Evolutionary conservation across 108 stramenopile species (phyloP).

Genomic region (Schizochytrium sp.): DNA sequence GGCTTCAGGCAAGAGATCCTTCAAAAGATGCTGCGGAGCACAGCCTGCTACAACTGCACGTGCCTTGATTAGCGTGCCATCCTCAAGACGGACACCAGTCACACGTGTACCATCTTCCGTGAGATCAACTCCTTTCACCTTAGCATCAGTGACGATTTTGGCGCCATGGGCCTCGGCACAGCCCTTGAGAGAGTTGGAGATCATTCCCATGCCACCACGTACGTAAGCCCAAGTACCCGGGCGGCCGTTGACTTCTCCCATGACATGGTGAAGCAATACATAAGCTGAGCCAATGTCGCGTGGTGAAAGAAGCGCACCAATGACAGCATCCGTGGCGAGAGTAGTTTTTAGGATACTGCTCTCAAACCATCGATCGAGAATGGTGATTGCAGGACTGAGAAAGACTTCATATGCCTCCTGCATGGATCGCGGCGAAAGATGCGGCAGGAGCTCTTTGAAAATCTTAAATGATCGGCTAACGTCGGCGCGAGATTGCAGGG

Average conservation of each 20-base stretch:
- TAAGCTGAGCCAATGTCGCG: constrained; percentile 67
- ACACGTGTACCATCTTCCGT: neutral
- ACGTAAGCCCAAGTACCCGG: constrained; percentile 68
- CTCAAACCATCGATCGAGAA: constrained; percentile 72
- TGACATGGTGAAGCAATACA: constrained; percentile 73
- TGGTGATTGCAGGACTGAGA: constrained; percentile 63
- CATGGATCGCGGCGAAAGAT: neutral
- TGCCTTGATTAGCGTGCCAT: constrained; percentile 15
- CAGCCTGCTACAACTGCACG: constrained; percentile 39
- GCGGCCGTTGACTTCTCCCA: constrained; percentile 67
- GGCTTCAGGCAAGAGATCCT: neutral
- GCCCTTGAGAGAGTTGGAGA: constrained; percentile 62
- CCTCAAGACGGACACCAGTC: constrained; percentile 15
- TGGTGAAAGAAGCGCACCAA: constrained; percentile 66
- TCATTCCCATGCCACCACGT: constrained; percentile 69
- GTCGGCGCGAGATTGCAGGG: neutral
- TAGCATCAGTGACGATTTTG: constrained; percentile 23
- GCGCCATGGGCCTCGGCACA: constrained; percentile 62
- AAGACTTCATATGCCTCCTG: constrained; percentile 66
- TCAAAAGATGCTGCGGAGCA: constrained; percentile 62
- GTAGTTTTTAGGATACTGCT: constrained; percentile 70
- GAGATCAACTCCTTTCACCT: constrained; percentile 33
- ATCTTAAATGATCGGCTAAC: neutral
- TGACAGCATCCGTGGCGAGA: constrained; percentile 72
- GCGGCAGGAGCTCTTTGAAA: neutral